A percentile compares a stretch with the other conserved stretches of the same genome.
phyloP scores from a whole-genome alignment of 1,139 yeast species.

The Yamadazyma membranifaciens region DNA sequence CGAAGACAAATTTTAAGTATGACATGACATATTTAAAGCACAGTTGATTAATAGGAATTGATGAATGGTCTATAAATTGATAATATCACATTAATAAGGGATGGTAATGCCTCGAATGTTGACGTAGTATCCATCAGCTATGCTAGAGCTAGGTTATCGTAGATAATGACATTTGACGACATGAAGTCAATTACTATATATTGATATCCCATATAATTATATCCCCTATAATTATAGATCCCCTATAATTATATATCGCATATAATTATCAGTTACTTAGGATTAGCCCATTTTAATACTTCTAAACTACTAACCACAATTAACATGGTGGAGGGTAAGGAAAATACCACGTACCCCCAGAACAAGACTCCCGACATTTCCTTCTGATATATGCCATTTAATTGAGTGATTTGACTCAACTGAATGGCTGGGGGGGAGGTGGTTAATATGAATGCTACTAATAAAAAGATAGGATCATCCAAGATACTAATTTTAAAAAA shows the following conservation, averaged over 20 bases:
- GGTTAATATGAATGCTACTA: slow-evolving; percentile 72
- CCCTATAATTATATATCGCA: neutral
- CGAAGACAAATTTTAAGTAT: too few species aligned
- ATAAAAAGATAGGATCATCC: slow-evolving; percentile 80
- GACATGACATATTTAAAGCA: too few species aligned
- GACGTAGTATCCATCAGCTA: too few species aligned
- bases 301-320: slow-evolving; percentile 70
- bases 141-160: too few species aligned
- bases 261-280: slow-evolving; percentile 4
- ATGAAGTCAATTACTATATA: neutral
- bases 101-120: too few species aligned
- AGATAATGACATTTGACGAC: too few species aligned
- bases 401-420: slow-evolving; percentile 76
- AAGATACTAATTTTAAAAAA: slow-evolving; percentile 65
- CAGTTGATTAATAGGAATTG: too few species aligned
- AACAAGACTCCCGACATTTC: slow-evolving; percentile 88
- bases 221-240: neutral
- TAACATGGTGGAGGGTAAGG: slow-evolving; percentile 73
- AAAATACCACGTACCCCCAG: slow-evolving; percentile 79
- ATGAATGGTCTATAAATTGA: too few species aligned
- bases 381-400: slow-evolving; percentile 70
- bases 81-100: too few species aligned
- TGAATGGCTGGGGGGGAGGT: slow-evolving; percentile 86
- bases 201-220: neutral
- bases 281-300: slow-evolving; percentile 52